Evolutionary conservation across 495 filamentous ascomycete genomes (phyloP).

Genomic region (Penicillium herquei): DNA sequence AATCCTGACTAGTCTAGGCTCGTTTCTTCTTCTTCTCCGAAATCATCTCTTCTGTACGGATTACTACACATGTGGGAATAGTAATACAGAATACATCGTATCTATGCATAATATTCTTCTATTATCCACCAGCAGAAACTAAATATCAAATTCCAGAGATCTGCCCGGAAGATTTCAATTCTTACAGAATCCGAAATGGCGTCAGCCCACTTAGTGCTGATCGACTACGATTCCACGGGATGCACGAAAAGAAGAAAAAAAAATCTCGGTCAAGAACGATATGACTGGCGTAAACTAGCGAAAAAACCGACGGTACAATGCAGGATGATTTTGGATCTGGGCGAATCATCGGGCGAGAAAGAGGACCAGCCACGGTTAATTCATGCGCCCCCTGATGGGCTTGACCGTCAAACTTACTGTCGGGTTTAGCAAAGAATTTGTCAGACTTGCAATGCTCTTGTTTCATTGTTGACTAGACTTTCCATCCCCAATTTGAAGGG

Average conservation of each 20-base stretch:
- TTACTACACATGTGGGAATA: background rate
- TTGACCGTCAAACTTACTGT: constrained; percentile 7
- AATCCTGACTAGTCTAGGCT: constrained; percentile 30
- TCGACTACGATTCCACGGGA: constrained; percentile 9
- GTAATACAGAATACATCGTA: background rate
- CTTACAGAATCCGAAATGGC: constrained; percentile 8
- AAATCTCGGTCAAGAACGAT: constrained; percentile 7
- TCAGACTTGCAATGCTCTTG: background rate
- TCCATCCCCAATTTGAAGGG: constrained; percentile 2
- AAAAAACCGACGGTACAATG: background rate
- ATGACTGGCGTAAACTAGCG: constrained; percentile 19
- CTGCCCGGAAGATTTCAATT: too few species aligned
- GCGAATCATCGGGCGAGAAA: constrained; percentile 12
- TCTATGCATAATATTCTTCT: too few species aligned
- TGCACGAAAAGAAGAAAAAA: background rate
- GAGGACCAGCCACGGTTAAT: constrained; percentile 6
- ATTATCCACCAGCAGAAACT: background rate
- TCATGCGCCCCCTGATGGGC: background rate
- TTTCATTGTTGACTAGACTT: constrained; percentile 19
- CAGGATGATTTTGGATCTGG: constrained; percentile 6
- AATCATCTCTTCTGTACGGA: background rate
- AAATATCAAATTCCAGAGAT: background rate
- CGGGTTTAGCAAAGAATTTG: background rate
- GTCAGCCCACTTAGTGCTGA: constrained; percentile 20
- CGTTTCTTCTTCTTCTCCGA: constrained; percentile 24